Conservation (phyloP, 345 rosid species). For the Laguncularia racemosa region DNA sequence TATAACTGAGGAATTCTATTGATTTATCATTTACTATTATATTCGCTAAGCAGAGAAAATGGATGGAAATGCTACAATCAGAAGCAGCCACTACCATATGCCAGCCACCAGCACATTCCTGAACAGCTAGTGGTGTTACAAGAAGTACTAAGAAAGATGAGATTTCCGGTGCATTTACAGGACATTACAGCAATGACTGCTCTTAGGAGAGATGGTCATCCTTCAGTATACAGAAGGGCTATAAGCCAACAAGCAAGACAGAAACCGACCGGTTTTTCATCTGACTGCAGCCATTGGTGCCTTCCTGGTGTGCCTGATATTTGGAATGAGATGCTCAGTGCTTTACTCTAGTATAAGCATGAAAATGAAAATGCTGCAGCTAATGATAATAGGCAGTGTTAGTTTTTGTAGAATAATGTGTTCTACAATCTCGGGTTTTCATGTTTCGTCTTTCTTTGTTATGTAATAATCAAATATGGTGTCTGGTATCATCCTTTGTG, state of each 20-base stretch:
- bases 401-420: background rate
- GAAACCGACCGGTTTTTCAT: slow-evolving; percentile 30
- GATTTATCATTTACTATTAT: background rate
- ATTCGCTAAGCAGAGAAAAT: slow-evolving; percentile 40
- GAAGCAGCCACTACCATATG: slow-evolving; percentile 48
- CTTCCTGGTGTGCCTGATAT: slow-evolving; percentile 93
- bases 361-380: background rate
- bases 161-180: slow-evolving; percentile 67
- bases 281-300: slow-evolving; percentile 98
- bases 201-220: slow-evolving; percentile 80
- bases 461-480: no score
- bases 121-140: slow-evolving; percentile 54
- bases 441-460: no score
- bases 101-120: slow-evolving; percentile 61
- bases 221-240: slow-evolving; percentile 68
- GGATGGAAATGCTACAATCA: slow-evolving; percentile 90
- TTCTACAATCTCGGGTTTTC: background rate
- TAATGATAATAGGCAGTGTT: background rate
- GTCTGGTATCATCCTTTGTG: no score
- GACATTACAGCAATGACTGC: slow-evolving; percentile 81
- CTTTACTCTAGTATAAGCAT: slow-evolving; percentile 22
- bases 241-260: slow-evolving; percentile 46
- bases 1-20: background rate
- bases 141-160: slow-evolving; percentile 59
- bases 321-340: slow-evolving; percentile 88